These are phyloP conservation scores for Phytophthora hibernalis DNA, from an alignment of 352 stramenopile species.

Conservation along the genomic window DNA sequence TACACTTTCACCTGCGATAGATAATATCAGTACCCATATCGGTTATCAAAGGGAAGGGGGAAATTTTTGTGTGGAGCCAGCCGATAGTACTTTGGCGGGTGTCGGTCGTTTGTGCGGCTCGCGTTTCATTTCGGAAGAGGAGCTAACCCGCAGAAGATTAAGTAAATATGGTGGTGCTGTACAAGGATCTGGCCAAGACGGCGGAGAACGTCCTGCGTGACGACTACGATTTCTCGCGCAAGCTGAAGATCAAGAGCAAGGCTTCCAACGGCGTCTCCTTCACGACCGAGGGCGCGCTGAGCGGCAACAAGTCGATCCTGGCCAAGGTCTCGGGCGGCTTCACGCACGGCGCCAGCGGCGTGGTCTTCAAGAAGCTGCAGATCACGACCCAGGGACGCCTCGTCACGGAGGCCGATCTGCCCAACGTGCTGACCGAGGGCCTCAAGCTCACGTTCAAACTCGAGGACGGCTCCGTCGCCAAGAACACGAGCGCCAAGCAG, in stretches of 20 bases:
- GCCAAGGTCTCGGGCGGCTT: constrained; percentile 84
- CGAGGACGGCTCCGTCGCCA: constrained; percentile 81
- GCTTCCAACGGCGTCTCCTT: constrained; percentile 77
- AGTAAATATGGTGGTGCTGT: constrained; percentile 60
- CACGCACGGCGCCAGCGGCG: constrained; percentile 66
- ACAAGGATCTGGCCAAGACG: constrained; percentile 86
- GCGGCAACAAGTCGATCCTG: constrained; percentile 85
- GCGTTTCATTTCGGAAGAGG: constrained; percentile 59
- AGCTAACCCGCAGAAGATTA: constrained; percentile 20
- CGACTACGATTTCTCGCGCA: constrained; percentile 83
- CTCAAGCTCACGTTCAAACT: constrained; percentile 88
- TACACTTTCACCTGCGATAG: constrained; percentile 11
- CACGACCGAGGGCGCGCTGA: constrained; percentile 78
- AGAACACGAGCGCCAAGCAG: constrained; percentile 75
- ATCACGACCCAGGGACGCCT: constrained; percentile 83
- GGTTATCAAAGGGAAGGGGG: constrained; percentile 17
- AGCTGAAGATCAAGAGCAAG: constrained; percentile 88
- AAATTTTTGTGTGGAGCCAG: constrained; percentile 37
- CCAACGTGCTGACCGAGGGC: constrained; percentile 77
- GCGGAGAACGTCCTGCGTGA: constrained; percentile 75
- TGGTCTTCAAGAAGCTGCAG: constrained; percentile 90
- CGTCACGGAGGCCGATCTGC: constrained; percentile 78
- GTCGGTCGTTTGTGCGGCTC: constrained; percentile 33
- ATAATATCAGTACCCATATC: background rate
- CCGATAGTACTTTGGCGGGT: background rate